phyloP scores from a whole-genome alignment of 2,329 filamentous ascomycete genomes.

The Stemphylium lycopersici region DNA sequence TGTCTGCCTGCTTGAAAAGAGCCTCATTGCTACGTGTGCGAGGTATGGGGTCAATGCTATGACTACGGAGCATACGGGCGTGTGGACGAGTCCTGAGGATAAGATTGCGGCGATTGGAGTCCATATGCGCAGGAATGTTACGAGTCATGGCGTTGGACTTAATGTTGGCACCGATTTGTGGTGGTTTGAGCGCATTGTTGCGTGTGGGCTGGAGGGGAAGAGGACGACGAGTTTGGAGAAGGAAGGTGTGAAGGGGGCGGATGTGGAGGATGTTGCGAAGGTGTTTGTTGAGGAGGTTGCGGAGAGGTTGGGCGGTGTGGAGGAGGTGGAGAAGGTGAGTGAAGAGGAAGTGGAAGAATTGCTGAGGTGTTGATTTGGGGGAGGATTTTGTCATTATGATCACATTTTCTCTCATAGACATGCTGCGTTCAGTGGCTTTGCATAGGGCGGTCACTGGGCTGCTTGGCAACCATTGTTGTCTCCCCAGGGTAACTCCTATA shows the following conservation, averaged over 20 bases:
- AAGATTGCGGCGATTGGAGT: slow-evolving; percentile 94
- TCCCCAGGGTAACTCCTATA: too few species aligned
- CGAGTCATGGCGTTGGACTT: slow-evolving; percentile 81
- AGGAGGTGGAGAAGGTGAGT: slow-evolving; percentile 24
- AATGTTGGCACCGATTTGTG: slow-evolving; percentile 71
- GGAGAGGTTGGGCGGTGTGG: slow-evolving; percentile 29
- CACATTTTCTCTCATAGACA: too few species aligned
- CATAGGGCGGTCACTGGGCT: too few species aligned
- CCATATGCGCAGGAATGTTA: slow-evolving; percentile 84
- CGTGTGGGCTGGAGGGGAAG: slow-evolving; percentile 84
- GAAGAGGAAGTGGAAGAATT: slow-evolving; percentile 21
- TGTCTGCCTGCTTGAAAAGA: slow-evolving; percentile 77
- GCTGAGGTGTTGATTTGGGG: not conserved
- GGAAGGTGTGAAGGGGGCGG: slow-evolving; percentile 52
- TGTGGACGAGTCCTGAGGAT: slow-evolving; percentile 65
- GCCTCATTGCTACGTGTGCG: slow-evolving; percentile 70
- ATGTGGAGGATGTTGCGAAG: slow-evolving; percentile 48
- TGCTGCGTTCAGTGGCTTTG: too few species aligned
- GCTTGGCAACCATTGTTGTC: not conserved
- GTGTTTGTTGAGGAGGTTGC: slow-evolving; percentile 52
- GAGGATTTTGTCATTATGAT: too few species aligned
- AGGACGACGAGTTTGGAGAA: slow-evolving; percentile 74
- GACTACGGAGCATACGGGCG: slow-evolving; percentile 78
- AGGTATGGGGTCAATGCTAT: slow-evolving; percentile 66
- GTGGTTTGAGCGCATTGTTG: slow-evolving; percentile 79